phyloP scores from a whole-genome alignment of 2,329 filamentous ascomycete genomes.

The Trichoderma simmonsii region DNA sequence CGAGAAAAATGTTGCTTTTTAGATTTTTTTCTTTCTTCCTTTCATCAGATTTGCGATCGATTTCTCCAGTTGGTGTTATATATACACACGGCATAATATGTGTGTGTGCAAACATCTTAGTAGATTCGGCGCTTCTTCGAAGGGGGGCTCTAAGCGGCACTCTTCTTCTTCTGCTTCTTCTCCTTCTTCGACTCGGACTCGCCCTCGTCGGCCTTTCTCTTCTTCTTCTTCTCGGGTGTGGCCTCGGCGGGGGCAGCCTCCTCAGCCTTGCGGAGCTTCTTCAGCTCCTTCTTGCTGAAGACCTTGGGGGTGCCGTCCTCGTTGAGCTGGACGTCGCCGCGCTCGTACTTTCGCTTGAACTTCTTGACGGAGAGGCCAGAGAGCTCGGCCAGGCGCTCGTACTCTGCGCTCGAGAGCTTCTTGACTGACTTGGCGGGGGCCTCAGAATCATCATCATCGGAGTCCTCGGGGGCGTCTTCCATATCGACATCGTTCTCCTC shows the following conservation, averaged over 20 bases:
- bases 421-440: conserved; percentile 33
- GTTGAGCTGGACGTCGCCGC: conserved; percentile 67
- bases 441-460: conserved; percentile 34
- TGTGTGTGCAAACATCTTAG: not conserved
- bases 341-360: conserved; percentile 75
- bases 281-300: conserved; percentile 72
- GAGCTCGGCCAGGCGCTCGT: conserved; percentile 58
- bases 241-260: conserved; percentile 42
- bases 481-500: conserved; percentile 44
- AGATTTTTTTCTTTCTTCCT: not conserved
- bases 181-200: conserved; percentile 60
- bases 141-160: conserved; percentile 30
- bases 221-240: conserved; percentile 53
- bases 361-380: conserved; percentile 70
- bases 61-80: not conserved
- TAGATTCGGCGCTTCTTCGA: conserved; percentile 18
- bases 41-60: not conserved
- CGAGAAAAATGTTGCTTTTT: conserved; percentile 8
- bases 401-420: conserved; percentile 55
- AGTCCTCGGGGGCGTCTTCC: conserved; percentile 37
- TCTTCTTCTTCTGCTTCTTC: conserved; percentile 53
- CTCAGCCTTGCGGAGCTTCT: conserved; percentile 66
- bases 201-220: conserved; percentile 66
- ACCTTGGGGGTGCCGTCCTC: conserved; percentile 63
- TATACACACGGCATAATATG: not conserved